Conservation (phyloP, 495 filamentous ascomycete genomes). For the Aspergillus kassunensis region DNA sequence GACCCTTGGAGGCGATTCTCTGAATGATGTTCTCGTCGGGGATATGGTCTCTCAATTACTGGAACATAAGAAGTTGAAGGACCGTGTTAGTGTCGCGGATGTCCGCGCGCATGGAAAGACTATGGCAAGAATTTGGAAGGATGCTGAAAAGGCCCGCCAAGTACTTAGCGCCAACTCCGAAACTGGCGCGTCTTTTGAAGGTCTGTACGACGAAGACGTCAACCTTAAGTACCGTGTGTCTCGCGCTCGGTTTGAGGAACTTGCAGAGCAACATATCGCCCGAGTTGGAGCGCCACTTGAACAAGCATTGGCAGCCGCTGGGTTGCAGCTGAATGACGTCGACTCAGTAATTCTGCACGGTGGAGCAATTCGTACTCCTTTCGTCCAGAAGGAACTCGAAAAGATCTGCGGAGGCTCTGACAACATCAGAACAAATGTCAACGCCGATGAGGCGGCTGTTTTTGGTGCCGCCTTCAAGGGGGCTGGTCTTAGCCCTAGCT, state of each 20-base stretch:
- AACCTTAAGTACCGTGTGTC: conserved; percentile 90
- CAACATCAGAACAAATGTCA: conserved; percentile 90
- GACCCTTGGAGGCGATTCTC: conserved; percentile 81
- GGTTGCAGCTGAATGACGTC: conserved; percentile 69
- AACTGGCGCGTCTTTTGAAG: conserved; percentile 75
- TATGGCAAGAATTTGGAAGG: conserved; percentile 84
- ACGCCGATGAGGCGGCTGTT: conserved; percentile 93
- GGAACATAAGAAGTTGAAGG: conserved; percentile 65
- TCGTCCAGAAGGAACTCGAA: conserved; percentile 88
- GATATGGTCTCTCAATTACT: conserved; percentile 81
- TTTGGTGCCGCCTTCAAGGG: conserved; percentile 96
- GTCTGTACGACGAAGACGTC: conserved; percentile 76
- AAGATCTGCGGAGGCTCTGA: conserved; percentile 62
- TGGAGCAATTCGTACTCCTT: conserved; percentile 85
- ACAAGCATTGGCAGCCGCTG: conserved; percentile 68
- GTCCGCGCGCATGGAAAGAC: conserved; percentile 77
- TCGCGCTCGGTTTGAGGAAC: conserved; percentile 76
- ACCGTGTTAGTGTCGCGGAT: conserved; percentile 51
- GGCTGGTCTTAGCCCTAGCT: conserved; percentile 84
- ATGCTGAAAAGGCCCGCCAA: conserved; percentile 82
- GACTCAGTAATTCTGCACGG: conserved; percentile 92
- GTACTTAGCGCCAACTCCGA: conserved; percentile 91
- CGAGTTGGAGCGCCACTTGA: conserved; percentile 67
- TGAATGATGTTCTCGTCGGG: conserved; percentile 82
- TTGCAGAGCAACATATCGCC: conserved; percentile 64